These are phyloP conservation scores for Suillus alpinus DNA, from an alignment of 768 basidiomycete genomes.

Conservation along the genomic window DNA sequence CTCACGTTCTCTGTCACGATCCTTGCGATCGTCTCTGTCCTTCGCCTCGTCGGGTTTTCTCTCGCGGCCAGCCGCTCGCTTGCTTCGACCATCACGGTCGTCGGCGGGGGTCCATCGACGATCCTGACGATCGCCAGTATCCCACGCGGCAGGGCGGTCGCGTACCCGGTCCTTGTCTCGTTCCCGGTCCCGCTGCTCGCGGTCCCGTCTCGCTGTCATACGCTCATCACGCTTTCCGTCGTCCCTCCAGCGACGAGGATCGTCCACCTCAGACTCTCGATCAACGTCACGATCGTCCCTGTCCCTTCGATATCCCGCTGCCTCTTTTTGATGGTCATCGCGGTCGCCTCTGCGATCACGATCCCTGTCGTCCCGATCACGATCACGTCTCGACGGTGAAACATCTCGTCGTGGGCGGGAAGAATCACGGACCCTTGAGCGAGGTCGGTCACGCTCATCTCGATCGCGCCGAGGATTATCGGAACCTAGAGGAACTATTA, in stretches of 20 bases:
- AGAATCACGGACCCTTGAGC: constrained; percentile 62
- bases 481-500: constrained; percentile 35
- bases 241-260: constrained; percentile 76
- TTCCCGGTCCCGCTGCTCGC: constrained; percentile 35
- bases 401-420: constrained; percentile 60
- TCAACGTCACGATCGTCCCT: constrained; percentile 41
- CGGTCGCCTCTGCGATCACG: constrained; percentile 35
- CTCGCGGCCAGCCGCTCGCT: constrained; percentile 59
- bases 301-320: constrained; percentile 22
- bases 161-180: constrained; percentile 38
- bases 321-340: constrained; percentile 21
- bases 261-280: constrained; percentile 56
- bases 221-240: constrained; percentile 81
- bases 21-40: constrained; percentile 46
- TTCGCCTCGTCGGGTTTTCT: constrained; percentile 45
- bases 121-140: constrained; percentile 45
- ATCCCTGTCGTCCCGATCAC: constrained; percentile 26
- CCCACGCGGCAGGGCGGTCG: constrained; percentile 47
- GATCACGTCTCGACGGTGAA: constrained; percentile 52
- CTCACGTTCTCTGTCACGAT: constrained; percentile 51
- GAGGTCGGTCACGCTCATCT: constrained; percentile 61
- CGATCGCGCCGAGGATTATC: constrained; percentile 56
- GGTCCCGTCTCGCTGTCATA: constrained; percentile 58
- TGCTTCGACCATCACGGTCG: constrained; percentile 64
- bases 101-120: constrained; percentile 59